phyloP scores from a whole-genome alignment of 2,329 filamentous ascomycete species.

The Trichoderma gracile region DNA sequence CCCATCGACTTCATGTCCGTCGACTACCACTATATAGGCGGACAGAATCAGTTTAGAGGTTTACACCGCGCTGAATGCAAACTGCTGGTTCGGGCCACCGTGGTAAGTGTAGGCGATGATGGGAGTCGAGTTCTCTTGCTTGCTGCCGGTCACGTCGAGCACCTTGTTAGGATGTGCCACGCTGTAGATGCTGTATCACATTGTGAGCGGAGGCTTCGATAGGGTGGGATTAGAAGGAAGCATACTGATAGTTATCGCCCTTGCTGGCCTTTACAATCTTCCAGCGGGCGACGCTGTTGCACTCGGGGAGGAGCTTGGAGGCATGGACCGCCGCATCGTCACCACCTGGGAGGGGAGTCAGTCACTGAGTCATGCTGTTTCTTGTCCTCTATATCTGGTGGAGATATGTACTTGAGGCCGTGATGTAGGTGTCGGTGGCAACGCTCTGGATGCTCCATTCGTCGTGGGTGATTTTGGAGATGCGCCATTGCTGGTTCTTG shows the following conservation, averaged over 20 bases:
- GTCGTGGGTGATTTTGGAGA: background rate
- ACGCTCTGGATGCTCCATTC: slow-evolving; percentile 16
- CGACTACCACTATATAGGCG: background rate
- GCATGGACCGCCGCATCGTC: background rate
- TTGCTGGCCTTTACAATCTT: background rate
- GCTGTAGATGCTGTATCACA: background rate
- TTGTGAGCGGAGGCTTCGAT: background rate
- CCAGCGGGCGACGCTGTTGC: slow-evolving; percentile 1
- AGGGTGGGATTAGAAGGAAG: background rate
- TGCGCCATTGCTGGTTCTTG: slow-evolving; percentile 15
- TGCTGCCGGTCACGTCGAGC: slow-evolving; percentile 4
- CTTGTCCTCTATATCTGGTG: background rate
- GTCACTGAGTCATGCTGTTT: background rate
- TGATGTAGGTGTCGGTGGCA: slow-evolving; percentile 5
- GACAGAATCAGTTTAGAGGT: background rate
- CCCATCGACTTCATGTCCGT: background rate
- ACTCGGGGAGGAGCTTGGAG: background rate
- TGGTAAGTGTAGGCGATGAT: slow-evolving; percentile 1
- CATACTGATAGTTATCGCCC: slow-evolving; percentile 4
- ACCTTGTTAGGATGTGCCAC: background rate
- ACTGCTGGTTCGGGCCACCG: slow-evolving; percentile 6
- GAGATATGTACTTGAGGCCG: background rate
- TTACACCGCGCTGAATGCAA: background rate
- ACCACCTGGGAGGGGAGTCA: background rate
- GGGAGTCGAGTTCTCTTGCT: slow-evolving; percentile 5